A percentile compares a stretch with the other conserved stretches of the same genome.
phyloP scores from a whole-genome alignment of 495 filamentous ascomycete species.

The Aspergillus egyptiacus region DNA sequence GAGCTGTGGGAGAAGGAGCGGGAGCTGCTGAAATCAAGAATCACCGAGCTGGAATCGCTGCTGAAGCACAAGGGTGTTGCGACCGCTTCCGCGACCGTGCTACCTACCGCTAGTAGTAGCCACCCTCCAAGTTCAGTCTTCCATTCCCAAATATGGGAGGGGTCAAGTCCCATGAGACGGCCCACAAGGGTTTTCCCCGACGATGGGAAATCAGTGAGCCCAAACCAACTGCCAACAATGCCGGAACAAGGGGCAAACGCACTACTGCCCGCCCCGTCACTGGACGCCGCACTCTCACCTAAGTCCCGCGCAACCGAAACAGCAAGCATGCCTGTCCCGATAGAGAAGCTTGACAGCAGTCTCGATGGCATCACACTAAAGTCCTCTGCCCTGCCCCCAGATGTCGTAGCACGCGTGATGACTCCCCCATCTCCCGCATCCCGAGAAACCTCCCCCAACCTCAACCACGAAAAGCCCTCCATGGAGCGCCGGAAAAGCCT shows the following conservation, averaged over 20 bases:
- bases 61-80: slow-evolving; percentile 20
- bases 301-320: slow-evolving; percentile 25
- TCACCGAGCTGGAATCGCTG: slow-evolving; percentile 34
- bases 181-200: slow-evolving; percentile 42
- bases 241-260: slow-evolving; percentile 22
- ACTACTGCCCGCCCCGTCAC: slow-evolving; percentile 23
- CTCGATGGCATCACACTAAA: slow-evolving; percentile 46
- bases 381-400: slow-evolving; percentile 39
- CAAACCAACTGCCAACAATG: slow-evolving; percentile 19
- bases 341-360: slow-evolving; percentile 44
- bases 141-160: slow-evolving; percentile 38
- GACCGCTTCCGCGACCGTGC: slow-evolving; percentile 5
- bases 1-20: slow-evolving; percentile 40
- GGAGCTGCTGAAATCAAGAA: slow-evolving; percentile 30
- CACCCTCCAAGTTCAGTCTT: not conserved
- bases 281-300: slow-evolving; percentile 42
- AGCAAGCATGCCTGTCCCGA: slow-evolving; percentile 33
- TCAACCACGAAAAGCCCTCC: slow-evolving; percentile 21
- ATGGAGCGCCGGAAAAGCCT: slow-evolving; percentile 33
- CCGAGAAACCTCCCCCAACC: slow-evolving; percentile 25
- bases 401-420: slow-evolving; percentile 40
- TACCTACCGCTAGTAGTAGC: slow-evolving; percentile 2
- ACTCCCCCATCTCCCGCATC: slow-evolving; percentile 39
- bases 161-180: slow-evolving; percentile 32
- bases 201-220: slow-evolving; percentile 23